Base-by-base conservation (phyloP, 140 eudicot genomes). In the Senecio squalidus region DNA sequence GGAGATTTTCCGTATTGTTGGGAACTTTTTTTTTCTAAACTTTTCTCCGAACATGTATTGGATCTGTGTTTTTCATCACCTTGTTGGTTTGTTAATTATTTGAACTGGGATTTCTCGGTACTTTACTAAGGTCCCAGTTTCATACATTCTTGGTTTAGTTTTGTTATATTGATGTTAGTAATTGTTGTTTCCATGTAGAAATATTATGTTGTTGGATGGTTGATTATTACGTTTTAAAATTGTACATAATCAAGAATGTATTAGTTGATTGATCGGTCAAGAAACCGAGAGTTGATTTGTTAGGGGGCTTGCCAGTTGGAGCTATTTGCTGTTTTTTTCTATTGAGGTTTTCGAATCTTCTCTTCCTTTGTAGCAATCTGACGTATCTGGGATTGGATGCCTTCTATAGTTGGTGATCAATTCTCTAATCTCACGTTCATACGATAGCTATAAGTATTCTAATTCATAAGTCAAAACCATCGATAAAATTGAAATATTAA, bases 281-380 rank as follows among this genome's bases (percentile, higher is more conserved):
- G 98, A 92, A 70, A 92, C 98, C 1, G 98, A 92, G 67, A 92
- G 98, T 73, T 96, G 98, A 33, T 92, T 92, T 48, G 82, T 92
- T 28, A 78, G 98, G 31, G 98, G 98, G 45, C 95, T 96, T 69
- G 95, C n/a, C 98, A 3, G 81, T 92, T 48, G 98, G 96, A 56
- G 98, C 98, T 65, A 92, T 92, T 54, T 39, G 98, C 98, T 70
- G 96, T n/a, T 92, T 63, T 92, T 92, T 75, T 92, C 98, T 0
- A 82, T 92, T 58, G 98, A 92, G 70, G 98, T 92, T 68, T 92
- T 92, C 24, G 98, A 92, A 60, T 81, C 98, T 6, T 92, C 98
- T 0, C 85, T 92, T 55, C 64, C 77, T 54, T 75, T 92, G 54
- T 87, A 89, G 96, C 92, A 83, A 29, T 81, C 96, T 0, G 98